Conservation (phyloP, 2,329 filamentous ascomycete species). For the Fusarium tricinctum region DNA sequence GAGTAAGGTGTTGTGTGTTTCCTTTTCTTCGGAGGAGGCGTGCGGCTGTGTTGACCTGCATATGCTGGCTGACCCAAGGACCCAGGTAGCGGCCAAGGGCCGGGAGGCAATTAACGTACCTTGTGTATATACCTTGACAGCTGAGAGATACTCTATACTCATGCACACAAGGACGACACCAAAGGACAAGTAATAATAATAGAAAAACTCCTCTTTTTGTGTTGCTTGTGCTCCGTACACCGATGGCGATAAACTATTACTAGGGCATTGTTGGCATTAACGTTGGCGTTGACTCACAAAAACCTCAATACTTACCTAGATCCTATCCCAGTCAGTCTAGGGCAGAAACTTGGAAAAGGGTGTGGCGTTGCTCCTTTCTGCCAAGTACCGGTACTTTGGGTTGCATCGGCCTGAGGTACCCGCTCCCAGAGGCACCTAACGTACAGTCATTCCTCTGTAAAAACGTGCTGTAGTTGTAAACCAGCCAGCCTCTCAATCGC, state of each 20-base stretch:
- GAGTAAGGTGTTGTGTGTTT: not conserved
- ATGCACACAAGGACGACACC: not conserved
- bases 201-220: too few species aligned
- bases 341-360: slow-evolving; percentile 27
- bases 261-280: slow-evolving; percentile 11
- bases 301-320: not conserved
- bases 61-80: slow-evolving; percentile 38
- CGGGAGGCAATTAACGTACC: slow-evolving; percentile 29
- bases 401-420: slow-evolving; percentile 30
- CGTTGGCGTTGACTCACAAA: slow-evolving; percentile 21
- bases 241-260: not conserved
- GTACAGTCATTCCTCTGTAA: not conserved
- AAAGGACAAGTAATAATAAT: not conserved
- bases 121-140: slow-evolving; percentile 15
- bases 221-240: not conserved
- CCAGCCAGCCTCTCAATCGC: not conserved
- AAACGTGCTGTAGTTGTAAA: not conserved
- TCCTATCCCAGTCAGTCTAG: slow-evolving; percentile 10
- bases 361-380: slow-evolving; percentile 30
- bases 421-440: slow-evolving; percentile 2
- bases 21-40: slow-evolving; percentile 40
- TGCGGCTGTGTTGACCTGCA: slow-evolving; percentile 45
- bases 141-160: slow-evolving; percentile 8
- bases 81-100: not conserved
- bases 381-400: slow-evolving; percentile 46